phyloP scores from a whole-genome alignment of 2,329 filamentous ascomycete genomes.

The Leptographium wingfieldii region DNA sequence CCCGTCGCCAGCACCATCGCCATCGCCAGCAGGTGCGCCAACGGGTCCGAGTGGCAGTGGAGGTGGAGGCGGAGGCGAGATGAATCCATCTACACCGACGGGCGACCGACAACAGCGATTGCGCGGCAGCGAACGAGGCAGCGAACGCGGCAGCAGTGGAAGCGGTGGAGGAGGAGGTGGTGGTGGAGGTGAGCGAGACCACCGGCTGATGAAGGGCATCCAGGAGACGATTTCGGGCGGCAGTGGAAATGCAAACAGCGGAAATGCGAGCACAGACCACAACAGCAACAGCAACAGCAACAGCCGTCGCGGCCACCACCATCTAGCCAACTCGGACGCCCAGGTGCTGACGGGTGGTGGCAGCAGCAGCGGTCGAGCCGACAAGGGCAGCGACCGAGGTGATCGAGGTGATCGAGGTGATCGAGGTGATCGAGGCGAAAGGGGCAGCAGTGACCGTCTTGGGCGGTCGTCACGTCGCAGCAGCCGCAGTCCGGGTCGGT shows the following conservation, averaged over 20 bases:
- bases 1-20: not conserved
- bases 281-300: constrained; percentile 14
- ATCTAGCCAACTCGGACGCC: constrained; percentile 39
- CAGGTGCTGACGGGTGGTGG: constrained; percentile 40
- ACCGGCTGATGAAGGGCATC: constrained; percentile 44
- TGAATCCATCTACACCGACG: not conserved
- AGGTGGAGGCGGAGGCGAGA: not conserved
- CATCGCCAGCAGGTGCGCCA: not conserved
- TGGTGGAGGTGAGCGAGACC: constrained; percentile 9
- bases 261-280: constrained; percentile 20
- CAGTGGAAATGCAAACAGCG: constrained; percentile 14
- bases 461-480: constrained; percentile 6
- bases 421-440: constrained; percentile 19
- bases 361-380: not conserved
- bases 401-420: constrained; percentile 19
- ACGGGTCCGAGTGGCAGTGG: not conserved
- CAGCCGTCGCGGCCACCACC: constrained; percentile 24
- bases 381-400: not conserved
- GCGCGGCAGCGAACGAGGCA: not conserved
- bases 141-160: not conserved
- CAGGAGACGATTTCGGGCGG: constrained; percentile 27
- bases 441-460: constrained; percentile 20
- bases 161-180: not conserved
- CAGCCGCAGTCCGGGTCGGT: not conserved
- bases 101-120: not conserved